Base-by-base conservation (phyloP, 441 rosid species). In the Erodium texanum region DNA sequence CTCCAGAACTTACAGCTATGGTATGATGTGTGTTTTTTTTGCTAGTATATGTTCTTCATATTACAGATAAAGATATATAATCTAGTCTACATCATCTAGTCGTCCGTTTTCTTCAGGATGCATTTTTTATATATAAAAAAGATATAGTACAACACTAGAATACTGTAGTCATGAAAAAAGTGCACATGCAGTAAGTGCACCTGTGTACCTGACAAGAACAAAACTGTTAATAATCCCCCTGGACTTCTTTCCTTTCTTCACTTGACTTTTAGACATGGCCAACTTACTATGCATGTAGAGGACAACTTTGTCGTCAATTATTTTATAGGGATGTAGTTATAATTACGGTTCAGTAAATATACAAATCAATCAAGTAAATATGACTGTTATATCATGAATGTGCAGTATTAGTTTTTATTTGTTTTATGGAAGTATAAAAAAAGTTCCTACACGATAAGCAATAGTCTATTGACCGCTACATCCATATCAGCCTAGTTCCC, bases 1-100 rank as follows among this genome's bases (percentile, higher is more conserved):
- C 90, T 52, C 96, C 97, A 10, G 96, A 88, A 81, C 96, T 93
- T 66, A 91, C 96, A 2, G 80, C 96, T 48, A 93, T 93, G 99
- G 99, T 93, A 20, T 59, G 62, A 68, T 66, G 59, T 12, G 38
- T 56, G 24, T 61, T 2, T 14, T 61, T 65, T 41, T 64, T 10
- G 3, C 11, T 16, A 19, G 62, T 23, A 34, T 18, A 7, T 54
- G 34, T 11, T 45, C 41, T 14, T 58, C 19, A 16, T n/a, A 20
- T 20, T 29, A 15, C 19, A 20, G 43, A 58, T 64, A 41, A 41
- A 41, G 56, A n/a, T 48, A 48, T 7, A 48, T 48, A 14, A 48
- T n/a, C 19, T n/a, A 50, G 18, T 16, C 19, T n/a, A n/a, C 58
- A 50, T 50, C 58, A 50, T 50, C 7, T 50, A 16, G 7, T 50